Evolutionary conservation across 202 grass and related monocot genomes (phyloP), one percentile per base, ranked within the genome.

Genomic region (Digitaria exilis): DNA sequence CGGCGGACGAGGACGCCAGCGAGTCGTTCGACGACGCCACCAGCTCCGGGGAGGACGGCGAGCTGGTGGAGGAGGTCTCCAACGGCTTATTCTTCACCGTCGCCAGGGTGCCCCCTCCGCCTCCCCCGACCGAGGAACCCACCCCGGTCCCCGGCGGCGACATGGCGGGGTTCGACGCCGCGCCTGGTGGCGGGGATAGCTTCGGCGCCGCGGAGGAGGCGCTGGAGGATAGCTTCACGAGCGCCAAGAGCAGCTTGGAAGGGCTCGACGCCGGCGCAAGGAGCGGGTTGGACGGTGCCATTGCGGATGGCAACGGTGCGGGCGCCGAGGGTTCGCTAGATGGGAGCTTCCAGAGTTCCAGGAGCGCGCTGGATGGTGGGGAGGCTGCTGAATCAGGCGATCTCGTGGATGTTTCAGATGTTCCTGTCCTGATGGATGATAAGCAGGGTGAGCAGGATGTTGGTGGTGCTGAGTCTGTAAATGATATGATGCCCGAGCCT

Each of bases 1-100:
- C 80, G 13, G 15, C 68, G 0, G 49, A 74, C 19, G 88, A 84
- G 15, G 88, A 87, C 16, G 69, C n/a, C 35, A 51, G 52, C 11
- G 88, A 90, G 69, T 35, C 25, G 10, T 76, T 71, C 52, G 88
- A 87, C 45, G 80, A 49, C 45, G 24, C 55, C 80, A 43, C 84
- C 10, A 85, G 71, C 68, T 61, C 58, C 68, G 88, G 43, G 21
- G 88, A 62, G 12, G 78, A 52, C 71, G 78, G 8, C 25, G 80
- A 80, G 52, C 54, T 84, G 7, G 39, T 56, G 52, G 24, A 75
- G 80, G 84, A 90, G 84, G 75, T 87, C 61, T 65, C 84, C 75
- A 76, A 87, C 80, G 84, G 88, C 15, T 69, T 90, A 69, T 87
- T 90, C 80, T 90, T 84, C 80, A 35, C 54, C 54, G 19, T 87